phyloP scores from a whole-genome alignment of 441 rosid species.

The Capsella rubella region DNA sequence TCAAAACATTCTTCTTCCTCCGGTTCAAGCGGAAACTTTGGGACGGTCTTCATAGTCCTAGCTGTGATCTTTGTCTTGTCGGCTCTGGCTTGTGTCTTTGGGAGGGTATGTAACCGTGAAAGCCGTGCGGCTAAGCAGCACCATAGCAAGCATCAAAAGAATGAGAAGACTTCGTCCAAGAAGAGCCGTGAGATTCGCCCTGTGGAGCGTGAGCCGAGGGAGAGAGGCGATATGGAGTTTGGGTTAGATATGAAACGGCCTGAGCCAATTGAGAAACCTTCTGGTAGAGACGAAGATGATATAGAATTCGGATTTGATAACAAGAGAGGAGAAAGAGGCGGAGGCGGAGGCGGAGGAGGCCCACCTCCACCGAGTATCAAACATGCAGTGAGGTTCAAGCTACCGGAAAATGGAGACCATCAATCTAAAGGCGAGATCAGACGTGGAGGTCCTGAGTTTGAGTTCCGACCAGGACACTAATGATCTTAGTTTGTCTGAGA shows the following conservation, averaged over 20 bases:
- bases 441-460: constrained; percentile 42
- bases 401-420: constrained; percentile 48
- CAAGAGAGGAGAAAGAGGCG: constrained; percentile 43
- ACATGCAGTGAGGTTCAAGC: constrained; percentile 46
- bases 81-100: constrained; percentile 64
- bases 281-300: constrained; percentile 44
- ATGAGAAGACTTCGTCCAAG: constrained; percentile 42
- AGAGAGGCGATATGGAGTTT: constrained; percentile 51
- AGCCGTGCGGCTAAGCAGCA: constrained; percentile 37
- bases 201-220: constrained; percentile 49
- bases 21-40: constrained; percentile 62
- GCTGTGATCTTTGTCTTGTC: constrained; percentile 63
- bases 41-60: constrained; percentile 62
- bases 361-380: constrained; percentile 36
- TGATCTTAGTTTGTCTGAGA: constrained; percentile 7
- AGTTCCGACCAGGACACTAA: constrained; percentile 44
- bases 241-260: constrained; percentile 51
- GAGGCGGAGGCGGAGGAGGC: constrained; percentile 26
- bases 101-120: constrained; percentile 60
- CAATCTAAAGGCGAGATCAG: constrained; percentile 44
- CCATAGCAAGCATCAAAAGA: constrained; percentile 42
- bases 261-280: constrained; percentile 26
- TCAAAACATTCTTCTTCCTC: constrained; percentile 39
- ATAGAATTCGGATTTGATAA: constrained; percentile 48
- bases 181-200: constrained; percentile 44